Percentiles rank a stretch among this genome's conserved stretches.
Conservation (phyloP, 495 filamentous ascomycete genomes). For the Halenospora varia region DNA sequence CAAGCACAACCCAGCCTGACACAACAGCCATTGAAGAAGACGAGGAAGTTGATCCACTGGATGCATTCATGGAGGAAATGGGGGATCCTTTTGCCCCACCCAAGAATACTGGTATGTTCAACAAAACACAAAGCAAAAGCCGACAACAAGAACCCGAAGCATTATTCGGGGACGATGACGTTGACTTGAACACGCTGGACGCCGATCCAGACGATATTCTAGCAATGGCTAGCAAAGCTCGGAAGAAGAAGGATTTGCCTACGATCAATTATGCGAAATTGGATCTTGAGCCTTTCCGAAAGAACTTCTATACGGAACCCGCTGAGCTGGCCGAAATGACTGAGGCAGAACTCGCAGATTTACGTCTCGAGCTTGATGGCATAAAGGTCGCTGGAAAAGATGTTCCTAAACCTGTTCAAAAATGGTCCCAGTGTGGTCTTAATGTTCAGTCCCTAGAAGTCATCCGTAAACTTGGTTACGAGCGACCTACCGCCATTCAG, state of each 20-base stretch:
- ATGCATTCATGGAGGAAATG: slow-evolving; percentile 91
- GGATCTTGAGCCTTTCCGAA: slow-evolving; percentile 80
- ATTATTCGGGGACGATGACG: slow-evolving; percentile 85
- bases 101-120: slow-evolving; percentile 18
- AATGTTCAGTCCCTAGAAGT: slow-evolving; percentile 86
- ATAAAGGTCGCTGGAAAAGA: slow-evolving; percentile 87
- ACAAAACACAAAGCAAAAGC: slow-evolving; percentile 23
- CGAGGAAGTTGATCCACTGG: slow-evolving; percentile 86
- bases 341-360: slow-evolving; percentile 74
- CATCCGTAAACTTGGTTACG: slow-evolving; percentile 76
- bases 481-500: slow-evolving; percentile 89
- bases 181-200: slow-evolving; percentile 68
- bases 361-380: slow-evolving; percentile 85
- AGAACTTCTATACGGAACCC: slow-evolving; percentile 92
- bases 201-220: slow-evolving; percentile 79
- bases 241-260: slow-evolving; percentile 96
- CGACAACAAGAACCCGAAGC: slow-evolving; percentile 64
- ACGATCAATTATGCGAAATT: slow-evolving; percentile 79
- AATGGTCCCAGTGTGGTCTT: slow-evolving; percentile 94
- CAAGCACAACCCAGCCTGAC: slow-evolving; percentile 17
- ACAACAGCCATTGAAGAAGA: slow-evolving; percentile 37
- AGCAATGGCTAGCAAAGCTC: slow-evolving; percentile 76
- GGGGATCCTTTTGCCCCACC: slow-evolving; percentile 45
- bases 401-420: slow-evolving; percentile 87
- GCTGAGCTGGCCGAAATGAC: slow-evolving; percentile 79